Evolutionary conservation across 306 rosid genomes (phyloP).

Genomic region (Oemleria cerasiformis): DNA sequence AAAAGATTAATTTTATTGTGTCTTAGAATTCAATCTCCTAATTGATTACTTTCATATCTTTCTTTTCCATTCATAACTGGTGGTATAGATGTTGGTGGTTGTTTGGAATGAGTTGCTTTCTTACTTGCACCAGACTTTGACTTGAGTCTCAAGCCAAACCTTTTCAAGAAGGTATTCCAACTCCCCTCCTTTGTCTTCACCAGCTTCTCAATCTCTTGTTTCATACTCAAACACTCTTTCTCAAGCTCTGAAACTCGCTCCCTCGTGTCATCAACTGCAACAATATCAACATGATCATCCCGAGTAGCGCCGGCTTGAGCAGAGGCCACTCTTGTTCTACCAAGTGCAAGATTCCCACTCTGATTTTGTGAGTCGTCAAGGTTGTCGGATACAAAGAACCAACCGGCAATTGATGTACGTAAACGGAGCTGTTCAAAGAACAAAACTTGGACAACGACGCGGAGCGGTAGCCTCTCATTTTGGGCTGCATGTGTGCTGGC

Average conservation of each 20-base stretch:
- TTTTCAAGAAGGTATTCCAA: constrained; percentile 65
- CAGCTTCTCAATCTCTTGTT: constrained; percentile 66
- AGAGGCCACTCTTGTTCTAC: constrained; percentile 25
- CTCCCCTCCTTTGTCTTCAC: constrained; percentile 66
- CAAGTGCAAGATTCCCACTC: constrained; percentile 48
- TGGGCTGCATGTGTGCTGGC: constrained; percentile 96
- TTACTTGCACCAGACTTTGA: constrained; percentile 38
- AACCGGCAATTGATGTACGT: constrained; percentile 75
- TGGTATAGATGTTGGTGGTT: constrained; percentile 35
- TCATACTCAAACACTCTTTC: constrained; percentile 75
- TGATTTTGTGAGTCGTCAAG: constrained; percentile 52
- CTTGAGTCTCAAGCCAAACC: constrained; percentile 50
- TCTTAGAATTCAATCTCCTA: constrained; percentile 18
- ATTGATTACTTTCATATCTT: constrained; percentile 27
- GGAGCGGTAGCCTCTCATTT: constrained; percentile 87
- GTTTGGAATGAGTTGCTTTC: constrained; percentile 40
- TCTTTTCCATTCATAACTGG: constrained; percentile 32
- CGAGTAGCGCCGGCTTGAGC: constrained; percentile 18
- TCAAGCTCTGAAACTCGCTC: constrained; percentile 68
- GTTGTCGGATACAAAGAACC: constrained; percentile 73
- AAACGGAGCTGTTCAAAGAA: constrained; percentile 91
- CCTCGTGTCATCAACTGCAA: constrained; percentile 53
- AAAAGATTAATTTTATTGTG: too few species aligned
- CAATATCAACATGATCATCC: constrained; percentile 17
- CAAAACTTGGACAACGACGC: constrained; percentile 74